These are phyloP conservation scores for Leonotis leonurus DNA, from an alignment of 257 asterid genomes.

Conservation along the genomic window DNA sequence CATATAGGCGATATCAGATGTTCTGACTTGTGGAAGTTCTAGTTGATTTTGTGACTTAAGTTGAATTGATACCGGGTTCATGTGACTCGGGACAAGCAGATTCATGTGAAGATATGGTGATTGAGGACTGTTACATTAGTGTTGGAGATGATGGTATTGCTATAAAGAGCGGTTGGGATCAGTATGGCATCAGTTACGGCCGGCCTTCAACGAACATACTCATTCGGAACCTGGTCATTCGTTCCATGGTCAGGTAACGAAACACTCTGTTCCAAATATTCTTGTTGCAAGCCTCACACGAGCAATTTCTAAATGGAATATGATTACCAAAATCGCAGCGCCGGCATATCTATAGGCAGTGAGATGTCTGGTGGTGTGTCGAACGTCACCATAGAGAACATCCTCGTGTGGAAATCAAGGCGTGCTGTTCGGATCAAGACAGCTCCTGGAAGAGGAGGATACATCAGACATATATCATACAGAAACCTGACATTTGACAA, in stretches of 20 bases:
- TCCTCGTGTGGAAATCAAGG: slow-evolving; percentile 82
- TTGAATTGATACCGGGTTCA: neutral
- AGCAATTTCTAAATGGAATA: neutral
- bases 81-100: slow-evolving; percentile 37
- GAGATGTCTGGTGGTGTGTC: slow-evolving; percentile 98
- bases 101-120: slow-evolving; percentile 86
- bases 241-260: slow-evolving; percentile 95
- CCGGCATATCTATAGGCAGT: slow-evolving; percentile 93
- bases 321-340: slow-evolving; percentile 39
- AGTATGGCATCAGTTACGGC: slow-evolving; percentile 71
- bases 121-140: slow-evolving; percentile 90
- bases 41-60: neutral
- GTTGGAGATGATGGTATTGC: slow-evolving; percentile 98
- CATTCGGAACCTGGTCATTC: slow-evolving; percentile 74
- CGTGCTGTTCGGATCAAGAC: slow-evolving; percentile 93
- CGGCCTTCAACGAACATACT: slow-evolving; percentile 76
- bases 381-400: slow-evolving; percentile 69
- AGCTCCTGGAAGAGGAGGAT: slow-evolving; percentile 92
- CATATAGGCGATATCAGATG: neutral
- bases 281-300: neutral
- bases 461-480: slow-evolving; percentile 51
- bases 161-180: slow-evolving; percentile 99
- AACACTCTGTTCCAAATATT: neutral
- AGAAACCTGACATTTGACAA: slow-evolving; percentile 66
- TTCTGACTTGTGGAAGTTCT: neutral